Conservation (phyloP, 139 green algal species). For the Micractinium conductrix region DNA sequence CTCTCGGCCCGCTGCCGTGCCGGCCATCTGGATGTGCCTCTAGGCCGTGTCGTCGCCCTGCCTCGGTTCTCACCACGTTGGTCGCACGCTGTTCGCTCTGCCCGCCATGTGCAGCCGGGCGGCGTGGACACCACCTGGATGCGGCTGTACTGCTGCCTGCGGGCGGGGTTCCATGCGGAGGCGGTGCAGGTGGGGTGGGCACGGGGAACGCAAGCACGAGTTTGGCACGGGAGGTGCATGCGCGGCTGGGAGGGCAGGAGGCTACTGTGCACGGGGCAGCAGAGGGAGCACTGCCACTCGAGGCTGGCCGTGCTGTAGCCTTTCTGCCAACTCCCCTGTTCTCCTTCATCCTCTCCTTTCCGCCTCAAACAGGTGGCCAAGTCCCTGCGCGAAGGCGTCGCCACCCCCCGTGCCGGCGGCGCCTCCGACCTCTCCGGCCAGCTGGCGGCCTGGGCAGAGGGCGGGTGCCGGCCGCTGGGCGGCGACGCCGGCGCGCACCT, state of each 20-base stretch:
- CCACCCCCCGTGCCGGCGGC: slow-evolving; percentile 38
- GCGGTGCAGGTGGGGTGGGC: slow-evolving; percentile 55
- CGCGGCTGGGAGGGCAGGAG: too few species aligned
- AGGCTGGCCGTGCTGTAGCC: too few species aligned
- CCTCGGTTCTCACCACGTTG: too few species aligned
- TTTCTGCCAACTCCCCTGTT: too few species aligned
- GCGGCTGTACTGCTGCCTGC: slow-evolving; percentile 78
- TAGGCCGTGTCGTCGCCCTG: too few species aligned
- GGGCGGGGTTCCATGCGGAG: slow-evolving; percentile 67
- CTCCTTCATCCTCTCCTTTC: background rate
- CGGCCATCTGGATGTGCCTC: too few species aligned
- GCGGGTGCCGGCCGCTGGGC: slow-evolving; percentile 31
- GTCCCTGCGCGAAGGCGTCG: slow-evolving; percentile 37
- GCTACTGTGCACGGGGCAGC: too few species aligned
- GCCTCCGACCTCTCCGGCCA: slow-evolving; percentile 17
- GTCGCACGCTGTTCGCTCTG: background rate
- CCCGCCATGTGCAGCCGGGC: slow-evolving; percentile 41
- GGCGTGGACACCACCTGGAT: slow-evolving; percentile 80
- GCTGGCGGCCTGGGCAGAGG: slow-evolving; percentile 49
- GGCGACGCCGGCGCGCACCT: slow-evolving; percentile 32
- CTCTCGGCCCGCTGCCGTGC: too few species aligned
- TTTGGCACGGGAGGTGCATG: background rate
- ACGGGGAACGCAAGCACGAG: background rate
- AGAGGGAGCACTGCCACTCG: too few species aligned
- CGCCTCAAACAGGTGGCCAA: slow-evolving; percentile 6